Evolutionary conservation across 1,284 basidiomycete species (phyloP), one percentile per base, ranked within the genome.

Genomic region (Ustilago hordei): DNA sequence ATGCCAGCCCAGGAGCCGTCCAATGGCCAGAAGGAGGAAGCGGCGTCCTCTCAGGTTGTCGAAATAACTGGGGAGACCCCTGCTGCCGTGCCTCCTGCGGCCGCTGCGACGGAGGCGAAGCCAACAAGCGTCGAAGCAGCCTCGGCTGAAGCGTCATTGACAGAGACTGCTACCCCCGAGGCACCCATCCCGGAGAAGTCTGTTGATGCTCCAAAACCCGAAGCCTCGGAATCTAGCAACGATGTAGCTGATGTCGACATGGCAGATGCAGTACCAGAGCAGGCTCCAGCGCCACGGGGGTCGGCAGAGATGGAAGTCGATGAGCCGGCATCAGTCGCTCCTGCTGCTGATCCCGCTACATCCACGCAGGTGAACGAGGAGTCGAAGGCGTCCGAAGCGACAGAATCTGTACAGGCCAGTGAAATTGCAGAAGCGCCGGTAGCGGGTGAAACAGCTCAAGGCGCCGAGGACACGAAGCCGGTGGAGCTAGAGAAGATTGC

Each of bases 251-350:
- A 69, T 31, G 63, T 65, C 59, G 62, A 64, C 1, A 66, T 64
- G 75, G 45, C 52, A 34, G 69, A 72, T 63, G 71, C 23, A 31
- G 35, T 41, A 28, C 15, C 19, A 39, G 57, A 55, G 36, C 54
- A 28, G n/a, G 19, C 17, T 12, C 48, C n/a, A 23, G 9, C 23
- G 31, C 38, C 55, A 36, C 34, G 54, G 34, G 35, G 35, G 28
- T 23, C 48, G 31, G 8, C 38, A 17, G 28, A 54, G 19, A 52
- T 47, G 47, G 55, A 57, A 5, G 9, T 28, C 0, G 41, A 12
- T 1, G 54, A 53, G 19, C 32, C 41, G n/a, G 62, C 54, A 34
- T 11, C 60, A 15, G 11, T 36, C 35, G 43, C 32, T 32, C n/a
- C 36, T n/a, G n/a, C 48, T 8, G 48, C 19, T 9, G 58, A 28